phyloP scores from a whole-genome alignment of 2,329 filamentous ascomycete genomes.

The Laburnicola sp. region DNA sequence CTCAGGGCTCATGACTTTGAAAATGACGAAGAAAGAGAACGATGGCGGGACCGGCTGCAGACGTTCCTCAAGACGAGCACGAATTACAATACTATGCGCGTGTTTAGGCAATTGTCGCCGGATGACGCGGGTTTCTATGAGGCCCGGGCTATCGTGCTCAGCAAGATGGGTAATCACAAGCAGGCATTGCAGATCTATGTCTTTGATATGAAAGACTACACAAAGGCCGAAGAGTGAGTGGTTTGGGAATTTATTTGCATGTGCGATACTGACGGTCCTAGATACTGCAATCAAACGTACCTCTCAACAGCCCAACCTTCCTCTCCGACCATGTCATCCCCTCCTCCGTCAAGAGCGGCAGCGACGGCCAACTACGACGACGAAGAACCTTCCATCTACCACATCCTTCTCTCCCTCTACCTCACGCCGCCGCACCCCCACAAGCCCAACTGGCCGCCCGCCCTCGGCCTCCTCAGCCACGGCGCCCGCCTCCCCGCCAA shows the following conservation, averaged over 20 bases:
- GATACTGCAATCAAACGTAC: constrained; percentile 83
- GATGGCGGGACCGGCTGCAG: constrained; percentile 68
- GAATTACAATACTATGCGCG: constrained; percentile 78
- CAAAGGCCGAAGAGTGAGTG: constrained; percentile 83
- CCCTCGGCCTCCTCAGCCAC: constrained; percentile 86
- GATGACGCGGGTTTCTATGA: constrained; percentile 88
- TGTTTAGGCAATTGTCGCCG: constrained; percentile 74
- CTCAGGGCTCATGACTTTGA: constrained; percentile 48
- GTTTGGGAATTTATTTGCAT: background rate
- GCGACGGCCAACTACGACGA: constrained; percentile 53
- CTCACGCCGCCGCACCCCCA: constrained; percentile 77
- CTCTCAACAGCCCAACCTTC: constrained; percentile 47
- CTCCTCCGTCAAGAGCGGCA: constrained; percentile 36
- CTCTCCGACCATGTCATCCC: constrained; percentile 48
- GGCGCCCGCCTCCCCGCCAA: constrained; percentile 87
- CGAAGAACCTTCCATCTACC: constrained; percentile 78
- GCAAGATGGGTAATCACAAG: constrained; percentile 93
- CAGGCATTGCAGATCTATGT: constrained; percentile 98
- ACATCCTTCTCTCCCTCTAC: constrained; percentile 87
- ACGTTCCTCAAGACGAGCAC: constrained; percentile 73
- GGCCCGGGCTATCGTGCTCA: constrained; percentile 83
- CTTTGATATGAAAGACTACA: constrained; percentile 84
- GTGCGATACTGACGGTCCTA: constrained; percentile 52
- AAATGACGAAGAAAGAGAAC: constrained; percentile 40
- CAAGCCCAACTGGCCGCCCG: constrained; percentile 72